Base-by-base conservation (phyloP, 129 eudicot species). In the Helichrysum umbraculigerum region DNA sequence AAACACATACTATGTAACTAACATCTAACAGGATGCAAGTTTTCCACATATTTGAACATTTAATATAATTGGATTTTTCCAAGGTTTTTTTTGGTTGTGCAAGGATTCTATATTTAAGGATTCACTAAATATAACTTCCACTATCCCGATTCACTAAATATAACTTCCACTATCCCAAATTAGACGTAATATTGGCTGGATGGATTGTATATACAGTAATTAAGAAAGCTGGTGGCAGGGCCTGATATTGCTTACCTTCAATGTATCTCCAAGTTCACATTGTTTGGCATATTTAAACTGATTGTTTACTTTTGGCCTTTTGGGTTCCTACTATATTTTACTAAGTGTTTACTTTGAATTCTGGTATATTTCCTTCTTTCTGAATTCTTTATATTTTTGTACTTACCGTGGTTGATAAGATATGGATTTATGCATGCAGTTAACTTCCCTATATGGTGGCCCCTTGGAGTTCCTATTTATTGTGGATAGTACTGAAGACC, bases 381-480 rank as follows among this genome's bases (percentile, higher is more conserved):
- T 19, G 10, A 41, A 47, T 47, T 75, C 9, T 41, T 62, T 54
- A 47, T 47, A 37, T 41, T 8, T 29, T 29, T 16, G 69, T 76
- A 52, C 70, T 39, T 57, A 39, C 71, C 50, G 65, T 77, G 51
- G 33, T 64, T 81, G 57, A 34, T 32, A 67, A 66, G 28, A 25
- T 65, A 52, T 65, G 64, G 75, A 65, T 76, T 30, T 20, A 30
- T 62, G 28, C 67, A 60, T 85, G 84, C 91, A 94, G 99, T 87
- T 94, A 82, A 94, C 97, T 20, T 86, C 99, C 72, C 81, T 94
- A 33, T 94, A 94, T 85, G 99, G 99, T 70, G 99, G 99, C 42
- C 92, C 97, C 16, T 52, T 94, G 84, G 99, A 94, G 81, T 94
- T 94, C 77, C 88, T 91, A 73, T 94, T 94, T 88, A 68, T 94